phyloP scores from a whole-genome alignment of 139 green algal genomes.

The Limnomonas spitsbergensis region DNA sequence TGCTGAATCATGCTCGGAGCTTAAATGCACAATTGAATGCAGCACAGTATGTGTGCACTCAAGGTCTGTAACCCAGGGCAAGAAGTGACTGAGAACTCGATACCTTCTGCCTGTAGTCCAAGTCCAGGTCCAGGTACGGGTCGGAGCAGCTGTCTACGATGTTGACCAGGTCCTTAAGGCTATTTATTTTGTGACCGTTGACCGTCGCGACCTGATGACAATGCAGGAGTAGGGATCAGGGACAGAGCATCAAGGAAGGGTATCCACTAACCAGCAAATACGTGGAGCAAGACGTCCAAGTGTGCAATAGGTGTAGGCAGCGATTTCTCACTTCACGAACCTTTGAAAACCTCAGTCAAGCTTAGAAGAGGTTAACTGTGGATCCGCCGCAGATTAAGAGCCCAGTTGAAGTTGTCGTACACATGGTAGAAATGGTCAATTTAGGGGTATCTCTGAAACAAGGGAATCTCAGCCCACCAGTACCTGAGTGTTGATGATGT shows the following conservation, averaged over 20 bases:
- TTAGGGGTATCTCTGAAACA: not conserved
- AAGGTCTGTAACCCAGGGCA: not conserved
- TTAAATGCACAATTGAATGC: too few relatives aligned
- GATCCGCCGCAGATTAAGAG: not conserved
- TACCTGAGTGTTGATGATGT: conserved; percentile 74
- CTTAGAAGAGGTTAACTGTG: not conserved
- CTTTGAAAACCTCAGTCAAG: not conserved
- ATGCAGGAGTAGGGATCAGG: not conserved
- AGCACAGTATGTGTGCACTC: not conserved
- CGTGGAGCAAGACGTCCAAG: not conserved
- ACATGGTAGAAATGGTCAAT: not conserved
- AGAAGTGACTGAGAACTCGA: not conserved
- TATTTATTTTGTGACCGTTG: conserved; percentile 64
- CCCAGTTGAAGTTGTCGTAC: not conserved
- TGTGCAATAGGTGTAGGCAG: not conserved
- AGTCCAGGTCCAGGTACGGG: conserved; percentile 63
- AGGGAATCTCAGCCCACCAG: not conserved
- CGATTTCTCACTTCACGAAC: not conserved
- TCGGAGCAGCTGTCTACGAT: conserved; percentile 52
- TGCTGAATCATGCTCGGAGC: too few relatives aligned
- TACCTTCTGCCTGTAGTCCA: conserved; percentile 71
- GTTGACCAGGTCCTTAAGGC: conserved; percentile 63
- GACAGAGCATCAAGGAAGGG: not conserved
- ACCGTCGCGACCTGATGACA: conserved; percentile 55
- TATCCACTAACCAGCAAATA: not conserved